Conservation (phyloP, 2,329 filamentous ascomycete genomes). For the Colletotrichum orchidophilum region DNA sequence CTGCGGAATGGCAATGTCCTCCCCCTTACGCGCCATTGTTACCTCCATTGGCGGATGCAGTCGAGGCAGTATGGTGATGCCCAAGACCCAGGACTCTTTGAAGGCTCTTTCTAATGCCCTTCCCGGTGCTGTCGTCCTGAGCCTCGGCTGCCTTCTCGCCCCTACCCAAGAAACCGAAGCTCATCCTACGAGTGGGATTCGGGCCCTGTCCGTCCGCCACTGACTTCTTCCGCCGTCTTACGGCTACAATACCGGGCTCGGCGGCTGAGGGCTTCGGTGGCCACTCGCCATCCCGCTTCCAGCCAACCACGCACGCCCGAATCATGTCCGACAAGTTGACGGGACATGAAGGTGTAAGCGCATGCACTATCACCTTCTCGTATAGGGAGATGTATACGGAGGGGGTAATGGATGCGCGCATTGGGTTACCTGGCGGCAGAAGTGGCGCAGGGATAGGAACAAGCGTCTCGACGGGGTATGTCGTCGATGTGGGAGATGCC, state of each 20-base stretch:
- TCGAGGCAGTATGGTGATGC: slow-evolving; percentile 15
- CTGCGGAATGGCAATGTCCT: slow-evolving; percentile 2
- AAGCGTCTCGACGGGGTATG: slow-evolving; percentile 67
- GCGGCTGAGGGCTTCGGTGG: slow-evolving; percentile 70
- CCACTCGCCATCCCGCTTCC: slow-evolving; percentile 95
- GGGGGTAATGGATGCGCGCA: slow-evolving; percentile 80
- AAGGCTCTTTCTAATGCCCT: slow-evolving; percentile 56
- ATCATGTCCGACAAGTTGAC: slow-evolving; percentile 88
- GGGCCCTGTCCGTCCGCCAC: slow-evolving; percentile 31
- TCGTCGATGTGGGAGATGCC: slow-evolving; percentile 30
- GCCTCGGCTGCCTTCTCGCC: slow-evolving; percentile 43
- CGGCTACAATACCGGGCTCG: slow-evolving; percentile 51
- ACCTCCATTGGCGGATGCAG: slow-evolving; percentile 2
- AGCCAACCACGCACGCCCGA: slow-evolving; percentile 83
- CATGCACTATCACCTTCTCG: slow-evolving; percentile 85
- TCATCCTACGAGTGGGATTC: slow-evolving; percentile 53
- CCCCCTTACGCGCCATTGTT: neutral
- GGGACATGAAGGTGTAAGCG: slow-evolving; percentile 84
- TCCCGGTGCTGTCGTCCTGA: slow-evolving; percentile 45
- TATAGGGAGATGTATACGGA: slow-evolving; percentile 84
- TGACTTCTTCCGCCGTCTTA: slow-evolving; percentile 52
- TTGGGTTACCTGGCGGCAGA: slow-evolving; percentile 76
- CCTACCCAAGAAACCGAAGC: slow-evolving; percentile 56
- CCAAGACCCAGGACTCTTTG: slow-evolving; percentile 57
- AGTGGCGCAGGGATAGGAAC: slow-evolving; percentile 79